These are phyloP conservation scores for Alternaria longipes DNA, from an alignment of 2,329 filamentous ascomycete species.

Conservation along the genomic window DNA sequence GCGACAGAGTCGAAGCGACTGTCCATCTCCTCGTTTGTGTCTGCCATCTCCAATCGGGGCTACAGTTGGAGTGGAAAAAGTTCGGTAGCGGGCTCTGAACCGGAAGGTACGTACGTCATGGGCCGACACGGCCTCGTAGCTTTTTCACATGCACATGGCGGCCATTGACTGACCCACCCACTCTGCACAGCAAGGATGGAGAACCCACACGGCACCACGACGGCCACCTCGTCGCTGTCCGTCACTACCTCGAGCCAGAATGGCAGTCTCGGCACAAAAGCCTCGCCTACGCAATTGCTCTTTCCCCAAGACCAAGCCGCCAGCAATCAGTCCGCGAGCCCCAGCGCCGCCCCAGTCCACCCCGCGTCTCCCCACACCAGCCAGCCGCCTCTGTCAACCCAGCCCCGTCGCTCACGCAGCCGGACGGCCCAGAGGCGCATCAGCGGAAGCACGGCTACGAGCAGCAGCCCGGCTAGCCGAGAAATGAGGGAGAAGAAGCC, in stretches of 20 bases:
- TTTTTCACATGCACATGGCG: slow-evolving; percentile 15
- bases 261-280: slow-evolving; percentile 49
- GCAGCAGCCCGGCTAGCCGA: slow-evolving; percentile 77
- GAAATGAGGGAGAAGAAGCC: slow-evolving; percentile 64
- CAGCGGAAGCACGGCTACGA: slow-evolving; percentile 82
- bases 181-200: slow-evolving; percentile 38
- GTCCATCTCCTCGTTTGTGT: slow-evolving; percentile 76
- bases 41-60: slow-evolving; percentile 63
- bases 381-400: slow-evolving; percentile 26
- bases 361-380: slow-evolving; percentile 30
- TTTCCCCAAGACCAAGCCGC: slow-evolving; percentile 43
- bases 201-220: slow-evolving; percentile 49
- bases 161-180: slow-evolving; percentile 10
- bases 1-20: slow-evolving; percentile 67
- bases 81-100: slow-evolving; percentile 57
- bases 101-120: slow-evolving; percentile 53
- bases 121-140: neutral
- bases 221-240: slow-evolving; percentile 55
- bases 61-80: slow-evolving; percentile 60
- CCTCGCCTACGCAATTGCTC: slow-evolving; percentile 52
- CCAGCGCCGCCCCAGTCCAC: slow-evolving; percentile 19
- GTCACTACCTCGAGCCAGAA: slow-evolving; percentile 58
- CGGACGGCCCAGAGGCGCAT: slow-evolving; percentile 73
- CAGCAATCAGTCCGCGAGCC: slow-evolving; percentile 16
- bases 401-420: slow-evolving; percentile 49